Conservation (phyloP, 2,329 filamentous ascomycete genomes). For the Microdochium nivale region DNA sequence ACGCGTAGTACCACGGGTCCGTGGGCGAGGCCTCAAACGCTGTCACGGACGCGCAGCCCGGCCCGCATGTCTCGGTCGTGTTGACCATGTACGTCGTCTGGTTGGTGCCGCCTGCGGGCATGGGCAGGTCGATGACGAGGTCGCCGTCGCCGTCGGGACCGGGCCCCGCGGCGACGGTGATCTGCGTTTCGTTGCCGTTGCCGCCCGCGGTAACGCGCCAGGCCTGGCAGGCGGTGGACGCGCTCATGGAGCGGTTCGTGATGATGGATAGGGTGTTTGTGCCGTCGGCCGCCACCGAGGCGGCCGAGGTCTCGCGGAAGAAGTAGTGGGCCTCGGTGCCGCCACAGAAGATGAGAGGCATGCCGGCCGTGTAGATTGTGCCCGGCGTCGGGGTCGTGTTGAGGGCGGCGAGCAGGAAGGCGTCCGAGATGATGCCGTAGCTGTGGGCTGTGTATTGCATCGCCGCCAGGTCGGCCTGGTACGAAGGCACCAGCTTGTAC, state of each 20-base stretch:
- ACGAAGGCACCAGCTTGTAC: constrained; percentile 14
- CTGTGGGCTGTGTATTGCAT: constrained; percentile 34
- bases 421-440: constrained; percentile 28
- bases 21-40: constrained; percentile 27
- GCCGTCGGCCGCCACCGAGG: constrained; percentile 3
- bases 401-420: constrained; percentile 11
- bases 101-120: constrained; percentile 12
- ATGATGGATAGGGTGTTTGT: constrained; percentile 14
- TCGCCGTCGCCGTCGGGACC: constrained; percentile 11
- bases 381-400: constrained; percentile 18
- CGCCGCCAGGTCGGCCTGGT: constrained; percentile 13
- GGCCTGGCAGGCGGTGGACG: constrained; percentile 18
- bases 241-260: constrained; percentile 22
- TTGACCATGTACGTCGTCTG: constrained; percentile 29
- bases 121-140: not conserved
- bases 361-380: constrained; percentile 18
- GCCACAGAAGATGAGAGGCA: constrained; percentile 12
- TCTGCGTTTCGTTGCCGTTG: constrained; percentile 15
- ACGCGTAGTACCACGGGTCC: constrained; percentile 31
- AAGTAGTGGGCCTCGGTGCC: constrained; percentile 17
- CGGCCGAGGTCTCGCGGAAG: constrained; percentile 23
- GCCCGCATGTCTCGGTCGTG: constrained; percentile 10
- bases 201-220: constrained; percentile 21
- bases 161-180: constrained; percentile 13
- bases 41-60: constrained; percentile 18